phyloP scores from a whole-genome alignment of 2,329 filamentous ascomycete genomes.

The Juglanconis juglandina region DNA sequence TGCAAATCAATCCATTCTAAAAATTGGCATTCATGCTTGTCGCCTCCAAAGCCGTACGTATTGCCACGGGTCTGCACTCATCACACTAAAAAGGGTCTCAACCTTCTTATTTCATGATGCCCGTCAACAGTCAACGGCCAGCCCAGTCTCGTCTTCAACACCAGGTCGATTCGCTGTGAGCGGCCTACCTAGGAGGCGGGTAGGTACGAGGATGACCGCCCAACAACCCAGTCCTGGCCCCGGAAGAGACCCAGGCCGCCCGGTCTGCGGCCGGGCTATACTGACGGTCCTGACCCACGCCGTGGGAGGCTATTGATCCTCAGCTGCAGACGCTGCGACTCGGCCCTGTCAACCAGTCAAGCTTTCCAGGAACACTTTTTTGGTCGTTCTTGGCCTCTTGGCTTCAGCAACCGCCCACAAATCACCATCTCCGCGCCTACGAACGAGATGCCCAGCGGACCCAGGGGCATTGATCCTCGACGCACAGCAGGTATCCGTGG shows the following conservation, averaged over 20 bases:
- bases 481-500: too few relatives aligned
- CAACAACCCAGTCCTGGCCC: neutral
- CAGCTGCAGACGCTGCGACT: neutral
- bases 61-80: neutral
- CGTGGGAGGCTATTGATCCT: too few relatives aligned
- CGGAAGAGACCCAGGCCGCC: neutral
- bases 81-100: neutral
- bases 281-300: neutral
- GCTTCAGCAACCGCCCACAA: neutral
- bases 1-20: slow-evolving; percentile 9
- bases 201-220: too few relatives aligned
- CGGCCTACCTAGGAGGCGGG: neutral
- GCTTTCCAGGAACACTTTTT: neutral
- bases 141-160: neutral
- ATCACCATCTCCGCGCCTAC: neutral
- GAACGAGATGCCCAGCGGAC: neutral
- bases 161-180: neutral
- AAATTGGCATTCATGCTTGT: slow-evolving; percentile 12
- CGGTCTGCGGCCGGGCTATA: neutral
- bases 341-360: neutral
- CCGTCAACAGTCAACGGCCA: neutral
- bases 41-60: neutral
- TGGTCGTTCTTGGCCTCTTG: neutral
- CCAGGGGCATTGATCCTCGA: too few relatives aligned
- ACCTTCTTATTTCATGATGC: neutral